Evolutionary conservation across 345 rosid species (phyloP), one percentile per base, ranked within the genome.

Genomic region (Clarkia xantiana): DNA sequence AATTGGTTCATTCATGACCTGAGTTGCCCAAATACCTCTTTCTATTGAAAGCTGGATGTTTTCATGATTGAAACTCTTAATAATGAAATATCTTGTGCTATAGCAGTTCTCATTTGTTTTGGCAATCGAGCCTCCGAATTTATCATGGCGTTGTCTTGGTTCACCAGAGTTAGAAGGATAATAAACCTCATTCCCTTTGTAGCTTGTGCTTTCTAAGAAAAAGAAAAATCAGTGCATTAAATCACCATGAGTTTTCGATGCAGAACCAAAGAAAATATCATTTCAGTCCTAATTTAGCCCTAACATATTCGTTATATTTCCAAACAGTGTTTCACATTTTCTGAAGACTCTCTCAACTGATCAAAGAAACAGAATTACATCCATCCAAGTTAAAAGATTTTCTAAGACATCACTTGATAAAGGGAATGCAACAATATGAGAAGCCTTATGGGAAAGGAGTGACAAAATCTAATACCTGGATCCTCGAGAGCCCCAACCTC

Each of bases 1-100:
- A 61, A 90, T 85, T 54, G 95, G 95, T 72, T 90, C 97, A 71
- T 90, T 90, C 95, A 82, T 85, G 53, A 90, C 95, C 71, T 90
- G 95, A 66, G 97, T 90, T 59, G 97, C 97, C 97, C 95, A 90
- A 51, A 85, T 79, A 53, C 90, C 97, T 67, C 62, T 82, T 65
- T 80, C 81, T 10, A 85, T 60, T 43, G 97, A 82, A 22, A 72
- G 73, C 70, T 68, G 90, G 65, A 90, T 71, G 56, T 90, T 90
- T 18, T 80, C 71, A 66, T 79, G 78, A 58, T 80, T 85, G 62
- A 90, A 76, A 77, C 97, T 90, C 74, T 90, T 90, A 79, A 85
- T 85, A 66, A 90, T 74, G 71, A 90, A 90, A 65, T 85, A 90
- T 66, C 88, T 82, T 52, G 88, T 76, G 50, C 71, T 67, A 59